Percentiles rank a stretch among this genome's conserved stretches.
phyloP scores from a whole-genome alignment of 805 yeast species.

The Candida silvatica region DNA sequence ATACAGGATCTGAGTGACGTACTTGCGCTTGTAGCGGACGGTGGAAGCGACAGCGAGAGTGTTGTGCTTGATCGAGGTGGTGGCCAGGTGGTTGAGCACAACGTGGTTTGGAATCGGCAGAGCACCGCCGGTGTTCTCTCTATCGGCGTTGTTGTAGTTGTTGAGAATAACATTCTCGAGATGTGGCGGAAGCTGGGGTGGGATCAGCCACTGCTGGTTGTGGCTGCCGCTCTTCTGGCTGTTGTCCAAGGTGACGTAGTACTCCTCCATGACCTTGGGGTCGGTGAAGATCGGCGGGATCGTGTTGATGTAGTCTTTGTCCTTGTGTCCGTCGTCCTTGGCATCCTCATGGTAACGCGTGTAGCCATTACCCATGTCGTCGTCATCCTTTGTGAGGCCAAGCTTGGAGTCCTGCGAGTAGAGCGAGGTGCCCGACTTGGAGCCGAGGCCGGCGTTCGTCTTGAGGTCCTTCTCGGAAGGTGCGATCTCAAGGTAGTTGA shows the following conservation, averaged over 20 bases:
- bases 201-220: constrained; percentile 59
- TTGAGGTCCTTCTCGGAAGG: constrained; percentile 23
- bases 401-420: constrained; percentile 51
- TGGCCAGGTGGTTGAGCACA: constrained; percentile 89
- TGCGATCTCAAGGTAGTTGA: constrained; percentile 75
- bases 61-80: constrained; percentile 88
- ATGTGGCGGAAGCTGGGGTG: constrained; percentile 97
- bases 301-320: constrained; percentile 45
- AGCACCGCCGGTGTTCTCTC: constrained; percentile 80
- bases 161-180: constrained; percentile 88
- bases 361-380: constrained; percentile 79
- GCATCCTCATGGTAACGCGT: constrained; percentile 57
- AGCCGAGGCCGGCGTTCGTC: constrained; percentile 14
- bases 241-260: constrained; percentile 67
- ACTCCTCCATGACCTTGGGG: constrained; percentile 82
- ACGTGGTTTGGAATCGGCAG: constrained; percentile 93
- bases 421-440: constrained; percentile 20
- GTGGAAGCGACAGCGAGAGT: constrained; percentile 91
- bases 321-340: constrained; percentile 14
- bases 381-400: constrained; percentile 57
- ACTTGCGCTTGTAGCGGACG: constrained; percentile 79
- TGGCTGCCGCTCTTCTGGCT: constrained; percentile 43
- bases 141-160: constrained; percentile 51
- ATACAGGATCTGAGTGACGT: constrained; percentile 85
- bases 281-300: constrained; percentile 82